Evolutionary conservation across 2,329 filamentous ascomycete genomes (phyloP).

Genomic region (Paracoccidioides brasiliensis): DNA sequence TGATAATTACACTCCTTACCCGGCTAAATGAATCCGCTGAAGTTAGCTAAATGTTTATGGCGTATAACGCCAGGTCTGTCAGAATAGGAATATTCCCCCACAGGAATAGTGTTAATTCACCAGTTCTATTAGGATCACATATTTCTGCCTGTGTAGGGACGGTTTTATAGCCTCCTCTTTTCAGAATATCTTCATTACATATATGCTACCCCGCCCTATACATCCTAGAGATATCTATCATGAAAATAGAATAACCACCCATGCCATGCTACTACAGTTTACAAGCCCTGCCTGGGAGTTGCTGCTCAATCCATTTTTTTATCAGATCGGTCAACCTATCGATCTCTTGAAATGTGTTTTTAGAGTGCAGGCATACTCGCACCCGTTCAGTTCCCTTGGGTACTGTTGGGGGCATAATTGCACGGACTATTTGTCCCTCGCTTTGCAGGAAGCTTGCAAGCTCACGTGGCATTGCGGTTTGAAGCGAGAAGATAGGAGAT

Average conservation of each 20-base stretch:
- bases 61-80: no score
- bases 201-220: no score
- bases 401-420: constrained; percentile 57
- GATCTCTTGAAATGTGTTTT: constrained; percentile 47
- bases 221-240: neutral
- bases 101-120: no score
- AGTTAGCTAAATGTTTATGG: no score
- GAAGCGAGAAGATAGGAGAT: constrained; percentile 53
- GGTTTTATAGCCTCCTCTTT: no score
- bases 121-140: no score
- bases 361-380: constrained; percentile 54
- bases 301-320: constrained; percentile 5
- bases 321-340: constrained; percentile 34
- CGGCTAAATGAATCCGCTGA: no score
- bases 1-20: no score
- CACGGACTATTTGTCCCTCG: constrained; percentile 46
- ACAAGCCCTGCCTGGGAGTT: neutral
- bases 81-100: no score
- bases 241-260: neutral
- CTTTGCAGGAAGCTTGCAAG: constrained; percentile 49
- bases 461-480: constrained; percentile 44
- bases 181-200: no score
- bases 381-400: constrained; percentile 50
- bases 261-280: neutral
- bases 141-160: no score